Evolutionary conservation across 306 rosid species (phyloP), one percentile per base, ranked within the genome.

Genomic region (Elaeagnus macrophylla): DNA sequence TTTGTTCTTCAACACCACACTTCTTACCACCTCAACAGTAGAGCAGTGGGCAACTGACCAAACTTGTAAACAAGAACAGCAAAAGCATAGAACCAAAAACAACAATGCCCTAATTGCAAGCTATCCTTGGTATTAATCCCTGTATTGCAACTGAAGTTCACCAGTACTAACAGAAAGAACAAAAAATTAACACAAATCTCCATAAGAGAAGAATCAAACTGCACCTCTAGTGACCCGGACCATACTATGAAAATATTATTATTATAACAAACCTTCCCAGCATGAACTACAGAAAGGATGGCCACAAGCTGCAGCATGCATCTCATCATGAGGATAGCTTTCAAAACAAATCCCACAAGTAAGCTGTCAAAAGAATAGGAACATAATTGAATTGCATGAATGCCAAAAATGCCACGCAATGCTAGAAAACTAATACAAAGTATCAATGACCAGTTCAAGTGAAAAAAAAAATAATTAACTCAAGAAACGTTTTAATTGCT

Each of bases 341-440:
- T 80, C 85, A 72, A 80, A 80, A 65, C 85, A 80, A 53, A 80
- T 80, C 55, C 85, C 85, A 60, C 85, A 80, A 53, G 75, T 41
- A 47, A 69, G 48, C 85, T 80, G 79, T 53, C 62, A 70, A 66
- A 59, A 50, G 36, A 64, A 16, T 43, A 64, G 56, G 38, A 53
- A 12, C 19, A 53, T 6, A 37, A 69, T 64, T 57, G 48, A 51
- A 67, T 19, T 38, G 19, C 40, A 41, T 37, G 8, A 13, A 7
- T 45, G 15, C 37, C 36, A 46, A 12, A 17, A 58, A 9, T 18
- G 10, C 11, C 12, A 39, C 18, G 13, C 11, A 53, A 48, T 41
- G 52, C 13, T 19, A 38, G 36, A 56, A 39, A 8, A 48, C 41
- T 44, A 53, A 42, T 12, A 8, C 36, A 57, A 14, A 7, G 14